Evolutionary conservation across 441 rosid species (phyloP).

Genomic region (Eruca vesicaria): DNA sequence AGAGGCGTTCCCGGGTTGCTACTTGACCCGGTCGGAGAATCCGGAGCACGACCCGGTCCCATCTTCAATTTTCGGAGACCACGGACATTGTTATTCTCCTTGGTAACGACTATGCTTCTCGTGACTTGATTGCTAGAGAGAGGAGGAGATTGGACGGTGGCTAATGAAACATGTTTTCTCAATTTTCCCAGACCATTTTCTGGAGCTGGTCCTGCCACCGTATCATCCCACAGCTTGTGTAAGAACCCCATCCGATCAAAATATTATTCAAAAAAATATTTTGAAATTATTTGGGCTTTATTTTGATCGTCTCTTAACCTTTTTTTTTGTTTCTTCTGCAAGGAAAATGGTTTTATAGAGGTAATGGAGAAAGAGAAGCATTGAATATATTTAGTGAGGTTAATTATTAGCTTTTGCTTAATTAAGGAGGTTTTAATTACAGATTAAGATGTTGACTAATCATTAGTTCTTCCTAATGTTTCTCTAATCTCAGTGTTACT

Average conservation of each 20-base stretch:
- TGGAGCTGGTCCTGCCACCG: constrained; percentile 93
- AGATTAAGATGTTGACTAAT: constrained; percentile 15
- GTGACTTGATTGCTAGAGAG: constrained; percentile 38
- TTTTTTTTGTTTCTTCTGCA: background rate
- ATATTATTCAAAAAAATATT: constrained; percentile 8
- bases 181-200: constrained; percentile 76
- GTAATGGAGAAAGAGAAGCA: background rate
- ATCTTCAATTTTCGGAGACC: constrained; percentile 40
- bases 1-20: constrained; percentile 57
- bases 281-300: constrained; percentile 2
- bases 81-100: constrained; percentile 35
- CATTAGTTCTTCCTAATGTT: background rate
- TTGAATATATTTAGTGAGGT: constrained; percentile 30
- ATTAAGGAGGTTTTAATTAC: constrained; percentile 25
- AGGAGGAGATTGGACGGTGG: constrained; percentile 38
- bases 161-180: constrained; percentile 55
- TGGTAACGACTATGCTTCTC: constrained; percentile 66
- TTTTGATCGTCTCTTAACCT: constrained; percentile 3
- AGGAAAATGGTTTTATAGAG: constrained; percentile 25
- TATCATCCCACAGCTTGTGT: constrained; percentile 95
- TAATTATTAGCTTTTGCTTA: constrained; percentile 32
- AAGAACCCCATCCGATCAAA: constrained; percentile 72
- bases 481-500: constrained; percentile 3
- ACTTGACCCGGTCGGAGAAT: constrained; percentile 46
- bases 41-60: constrained; percentile 46